These are phyloP conservation scores for Malassezia psittaci DNA, from an alignment of 1,284 basidiomycete species.

Conservation along the genomic window DNA sequence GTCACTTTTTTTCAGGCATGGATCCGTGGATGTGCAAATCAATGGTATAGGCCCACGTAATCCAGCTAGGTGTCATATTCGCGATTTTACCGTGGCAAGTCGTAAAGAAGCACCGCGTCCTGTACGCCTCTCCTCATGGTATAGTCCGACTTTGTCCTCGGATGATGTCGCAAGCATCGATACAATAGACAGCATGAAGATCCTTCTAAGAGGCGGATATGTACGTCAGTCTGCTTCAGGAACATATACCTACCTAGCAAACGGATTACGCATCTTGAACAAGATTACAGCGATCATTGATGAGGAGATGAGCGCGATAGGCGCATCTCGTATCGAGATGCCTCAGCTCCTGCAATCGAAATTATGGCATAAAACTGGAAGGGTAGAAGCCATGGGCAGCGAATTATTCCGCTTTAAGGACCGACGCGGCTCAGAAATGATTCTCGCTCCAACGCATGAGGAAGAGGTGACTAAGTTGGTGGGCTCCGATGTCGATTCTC, in stretches of 20 bases:
- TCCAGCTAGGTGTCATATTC: too few relatives aligned
- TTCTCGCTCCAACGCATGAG: constrained; percentile 49
- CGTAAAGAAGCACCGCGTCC: background rate
- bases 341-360: constrained; percentile 41
- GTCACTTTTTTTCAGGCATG: too few relatives aligned
- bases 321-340: constrained; percentile 42
- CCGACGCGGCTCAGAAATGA: constrained; percentile 34
- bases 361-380: constrained; percentile 41
- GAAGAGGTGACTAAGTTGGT: constrained; percentile 48
- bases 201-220: constrained; percentile 41
- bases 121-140: constrained; percentile 12
- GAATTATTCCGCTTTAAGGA: constrained; percentile 47
- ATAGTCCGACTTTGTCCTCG: constrained; percentile 14
- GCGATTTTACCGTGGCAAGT: too few relatives aligned
- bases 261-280: constrained; percentile 38
- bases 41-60: too few relatives aligned
- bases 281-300: constrained; percentile 45
- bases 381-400: constrained; percentile 38
- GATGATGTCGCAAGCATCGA: constrained; percentile 1
- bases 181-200: constrained; percentile 19
- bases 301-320: constrained; percentile 38
- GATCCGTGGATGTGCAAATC: too few relatives aligned
- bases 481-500: constrained; percentile 31
- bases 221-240: constrained; percentile 46
- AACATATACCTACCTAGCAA: constrained; percentile 45